These are phyloP conservation scores for Phytophthora pseudosyringae DNA, from an alignment of 352 stramenopile genomes.

Conservation along the genomic window DNA sequence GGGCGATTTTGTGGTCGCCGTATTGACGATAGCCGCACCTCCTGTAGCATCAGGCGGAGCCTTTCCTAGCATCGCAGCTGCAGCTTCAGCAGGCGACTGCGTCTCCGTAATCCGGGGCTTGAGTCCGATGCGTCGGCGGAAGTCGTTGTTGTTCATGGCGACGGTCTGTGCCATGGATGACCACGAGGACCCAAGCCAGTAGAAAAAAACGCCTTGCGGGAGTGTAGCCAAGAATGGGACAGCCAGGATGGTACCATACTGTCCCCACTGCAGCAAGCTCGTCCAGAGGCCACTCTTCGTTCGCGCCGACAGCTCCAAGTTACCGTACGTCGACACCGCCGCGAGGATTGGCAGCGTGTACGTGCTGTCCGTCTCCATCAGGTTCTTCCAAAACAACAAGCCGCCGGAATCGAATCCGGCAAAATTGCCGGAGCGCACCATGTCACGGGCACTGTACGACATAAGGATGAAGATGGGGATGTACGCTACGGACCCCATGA, in stretches of 20 bases:
- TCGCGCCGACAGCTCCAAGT: constrained; percentile 57
- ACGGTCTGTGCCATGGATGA: constrained; percentile 65
- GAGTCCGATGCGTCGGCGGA: constrained; percentile 63
- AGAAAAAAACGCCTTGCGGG: constrained; percentile 84
- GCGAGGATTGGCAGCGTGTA: constrained; percentile 67
- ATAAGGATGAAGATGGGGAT: constrained; percentile 78
- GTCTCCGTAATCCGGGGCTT: constrained; percentile 45
- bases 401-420: constrained; percentile 66
- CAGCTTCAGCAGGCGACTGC: constrained; percentile 21
- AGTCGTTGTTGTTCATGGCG: constrained; percentile 70
- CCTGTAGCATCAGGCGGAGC: constrained; percentile 8
- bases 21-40: constrained; percentile 11
- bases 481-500: constrained; percentile 69
- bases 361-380: constrained; percentile 67
- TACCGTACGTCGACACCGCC: constrained; percentile 64
- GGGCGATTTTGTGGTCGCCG: constrained; percentile 1
- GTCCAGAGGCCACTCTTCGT: constrained; percentile 61
- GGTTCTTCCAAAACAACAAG: constrained; percentile 70
- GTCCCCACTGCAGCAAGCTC: constrained; percentile 46
- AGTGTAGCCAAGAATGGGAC: constrained; percentile 56
- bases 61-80: constrained; percentile 26
- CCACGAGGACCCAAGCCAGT: constrained; percentile 81
- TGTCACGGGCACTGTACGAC: constrained; percentile 77
- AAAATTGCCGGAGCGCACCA: constrained; percentile 77
- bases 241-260: constrained; percentile 65